phyloP scores from a whole-genome alignment of 176 grass and related monocot species.

The Ampelocalamus luodianensis region DNA sequence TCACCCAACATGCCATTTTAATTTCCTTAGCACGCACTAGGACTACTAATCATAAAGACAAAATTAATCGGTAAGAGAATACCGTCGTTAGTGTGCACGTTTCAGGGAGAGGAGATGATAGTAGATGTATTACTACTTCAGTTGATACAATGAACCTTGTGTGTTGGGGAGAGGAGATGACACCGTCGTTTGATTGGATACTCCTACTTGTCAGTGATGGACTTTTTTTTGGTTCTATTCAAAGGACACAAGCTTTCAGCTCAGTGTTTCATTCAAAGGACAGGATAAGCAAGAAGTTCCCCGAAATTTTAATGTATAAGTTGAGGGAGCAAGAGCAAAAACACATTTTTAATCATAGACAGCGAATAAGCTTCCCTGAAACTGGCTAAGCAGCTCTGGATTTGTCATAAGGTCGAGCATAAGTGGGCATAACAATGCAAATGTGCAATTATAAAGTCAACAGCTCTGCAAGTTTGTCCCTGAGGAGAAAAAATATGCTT shows the following conservation, averaged over 20 bases:
- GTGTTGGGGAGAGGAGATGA: background rate
- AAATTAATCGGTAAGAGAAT: background rate
- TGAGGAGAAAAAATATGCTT: background rate
- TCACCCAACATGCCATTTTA: slow-evolving; percentile 22
- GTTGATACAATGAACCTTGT: slow-evolving; percentile 20
- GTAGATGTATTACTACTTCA: background rate
- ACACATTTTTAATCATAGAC: background rate
- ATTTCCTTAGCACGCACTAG: background rate
- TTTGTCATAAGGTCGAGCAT: background rate
- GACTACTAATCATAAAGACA: background rate
- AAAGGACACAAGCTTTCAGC: background rate
- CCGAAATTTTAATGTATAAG: too few species aligned
- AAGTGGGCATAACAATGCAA: slow-evolving; percentile 1
- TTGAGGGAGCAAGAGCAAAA: background rate
- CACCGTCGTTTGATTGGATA: background rate
- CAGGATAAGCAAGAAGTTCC: background rate
- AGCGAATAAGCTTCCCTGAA: background rate
- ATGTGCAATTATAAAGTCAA: slow-evolving; percentile 2
- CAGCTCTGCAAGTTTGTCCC: background rate
- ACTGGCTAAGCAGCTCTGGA: slow-evolving; percentile 1
- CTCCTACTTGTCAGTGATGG: background rate
- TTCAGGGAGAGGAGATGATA: slow-evolving; percentile 15
- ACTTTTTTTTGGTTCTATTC: background rate
- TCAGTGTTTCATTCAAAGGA: background rate
- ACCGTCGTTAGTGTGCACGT: slow-evolving; percentile 1